Percentiles rank a stretch among this genome's conserved stretches.
Evolutionary conservation across 768 basidiomycete species (phyloP).

Genomic region (Coprinellus micaceus): DNA sequence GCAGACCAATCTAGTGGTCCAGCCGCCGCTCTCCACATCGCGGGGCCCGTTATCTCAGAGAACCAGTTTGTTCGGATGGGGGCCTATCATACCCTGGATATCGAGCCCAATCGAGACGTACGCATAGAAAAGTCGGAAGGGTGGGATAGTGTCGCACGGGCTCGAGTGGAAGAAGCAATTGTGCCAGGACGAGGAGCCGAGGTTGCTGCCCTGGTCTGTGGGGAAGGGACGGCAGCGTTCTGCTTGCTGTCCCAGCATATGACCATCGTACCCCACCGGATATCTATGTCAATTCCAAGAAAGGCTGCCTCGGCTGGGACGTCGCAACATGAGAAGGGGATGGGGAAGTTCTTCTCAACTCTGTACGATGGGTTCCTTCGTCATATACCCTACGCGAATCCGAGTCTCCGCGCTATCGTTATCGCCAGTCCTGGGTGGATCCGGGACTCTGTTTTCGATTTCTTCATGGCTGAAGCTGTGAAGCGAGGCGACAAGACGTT

Average conservation of each 20-base stretch:
- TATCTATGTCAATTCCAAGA: constrained; percentile 85
- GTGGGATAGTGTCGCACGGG: constrained; percentile 89
- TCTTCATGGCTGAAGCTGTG: constrained; percentile 77
- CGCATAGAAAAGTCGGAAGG: constrained; percentile 82
- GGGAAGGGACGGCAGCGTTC: constrained; percentile 92
- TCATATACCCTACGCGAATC: constrained; percentile 81
- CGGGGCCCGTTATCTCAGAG: constrained; percentile 82
- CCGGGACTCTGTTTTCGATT: constrained; percentile 81
- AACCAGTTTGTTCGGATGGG: constrained; percentile 89
- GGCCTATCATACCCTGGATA: constrained; percentile 90
- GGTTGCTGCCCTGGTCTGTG: constrained; percentile 92
- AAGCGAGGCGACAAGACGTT: constrained; percentile 79
- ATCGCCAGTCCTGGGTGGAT: constrained; percentile 98
- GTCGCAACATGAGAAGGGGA: constrained; percentile 89
- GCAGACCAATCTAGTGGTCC: constrained; percentile 20
- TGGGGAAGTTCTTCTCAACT: constrained; percentile 76
- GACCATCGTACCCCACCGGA: constrained; percentile 88
- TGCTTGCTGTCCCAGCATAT: constrained; percentile 96
- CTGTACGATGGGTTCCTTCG: constrained; percentile 85
- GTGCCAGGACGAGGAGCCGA: constrained; percentile 94
- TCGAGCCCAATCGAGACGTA: constrained; percentile 88
- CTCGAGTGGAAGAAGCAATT: constrained; percentile 82
- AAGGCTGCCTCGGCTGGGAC: constrained; percentile 81
- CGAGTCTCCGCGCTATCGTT: constrained; percentile 80
- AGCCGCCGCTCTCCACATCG: constrained; percentile 73